Percentiles rank a stretch among this genome's conserved stretches.
These are phyloP conservation scores for Wallacemonas sp. DNA, from an alignment of 208 protist species.

Conservation along the genomic window DNA sequence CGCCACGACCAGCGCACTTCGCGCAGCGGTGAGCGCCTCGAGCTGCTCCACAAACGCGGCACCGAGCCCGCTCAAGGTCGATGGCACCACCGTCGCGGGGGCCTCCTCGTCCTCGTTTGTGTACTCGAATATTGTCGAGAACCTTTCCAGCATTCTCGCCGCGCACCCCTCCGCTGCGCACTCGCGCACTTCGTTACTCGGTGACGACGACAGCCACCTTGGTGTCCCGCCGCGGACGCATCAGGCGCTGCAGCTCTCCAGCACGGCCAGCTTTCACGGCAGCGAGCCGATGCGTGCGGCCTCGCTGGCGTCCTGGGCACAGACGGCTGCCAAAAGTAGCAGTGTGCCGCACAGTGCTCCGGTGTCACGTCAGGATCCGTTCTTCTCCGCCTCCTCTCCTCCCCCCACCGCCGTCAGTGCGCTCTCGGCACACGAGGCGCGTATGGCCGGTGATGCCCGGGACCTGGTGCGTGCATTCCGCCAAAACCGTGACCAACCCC, in stretches of 20 bases:
- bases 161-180: slow-evolving; percentile 8
- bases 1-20: too few relatives aligned
- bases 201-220: background rate
- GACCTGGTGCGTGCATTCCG: slow-evolving; percentile 2
- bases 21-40: too few relatives aligned
- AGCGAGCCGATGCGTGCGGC: background rate
- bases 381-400: too few relatives aligned
- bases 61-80: too few relatives aligned
- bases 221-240: background rate
- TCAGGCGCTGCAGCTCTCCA: background rate
- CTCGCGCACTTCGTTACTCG: background rate
- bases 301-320: background rate
- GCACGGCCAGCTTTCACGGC: slow-evolving; percentile 14
- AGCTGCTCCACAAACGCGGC: too few relatives aligned
- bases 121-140: slow-evolving; percentile 2
- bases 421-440: background rate
- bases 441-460: background rate
- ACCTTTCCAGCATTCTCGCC: slow-evolving; percentile 15
- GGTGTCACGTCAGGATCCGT: too few relatives aligned
- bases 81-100: background rate
- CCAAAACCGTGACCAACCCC: background rate
- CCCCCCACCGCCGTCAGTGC: background rate
- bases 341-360: too few relatives aligned
- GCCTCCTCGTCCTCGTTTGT: background rate
- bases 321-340: too few relatives aligned